Conservation (phyloP, 2,329 filamentous ascomycete species). For the Plectosphaerella cucumerina region DNA sequence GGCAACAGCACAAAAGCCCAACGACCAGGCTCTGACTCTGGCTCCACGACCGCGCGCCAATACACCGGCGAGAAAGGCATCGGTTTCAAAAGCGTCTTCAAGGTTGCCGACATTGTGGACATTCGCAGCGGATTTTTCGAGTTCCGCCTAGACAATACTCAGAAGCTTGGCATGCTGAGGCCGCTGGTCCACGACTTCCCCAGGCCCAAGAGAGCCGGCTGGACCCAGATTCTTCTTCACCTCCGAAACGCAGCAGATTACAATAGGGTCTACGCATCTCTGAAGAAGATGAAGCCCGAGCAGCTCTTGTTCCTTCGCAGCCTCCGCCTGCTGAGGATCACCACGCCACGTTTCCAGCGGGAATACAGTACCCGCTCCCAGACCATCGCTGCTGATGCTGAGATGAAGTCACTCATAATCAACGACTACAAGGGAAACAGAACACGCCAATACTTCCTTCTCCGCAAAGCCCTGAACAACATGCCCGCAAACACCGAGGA, state of each 20-base stretch:
- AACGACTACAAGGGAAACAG: slow-evolving; percentile 5
- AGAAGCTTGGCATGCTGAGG: slow-evolving; percentile 26
- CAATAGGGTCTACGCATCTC: slow-evolving; percentile 8
- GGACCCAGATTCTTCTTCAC: slow-evolving; percentile 4
- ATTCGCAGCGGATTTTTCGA: slow-evolving; percentile 22
- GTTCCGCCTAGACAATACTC: slow-evolving; percentile 23
- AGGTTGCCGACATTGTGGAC: slow-evolving; percentile 22
- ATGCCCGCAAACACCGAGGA: slow-evolving; percentile 6
- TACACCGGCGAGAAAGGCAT: slow-evolving; percentile 33
- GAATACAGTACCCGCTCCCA: background rate
- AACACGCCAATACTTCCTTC: background rate
- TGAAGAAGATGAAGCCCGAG: slow-evolving; percentile 16
- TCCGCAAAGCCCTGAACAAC: background rate
- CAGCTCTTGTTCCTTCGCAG: slow-evolving; percentile 22
- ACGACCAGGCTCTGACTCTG: background rate
- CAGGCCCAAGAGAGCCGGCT: background rate
- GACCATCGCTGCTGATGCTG: background rate
- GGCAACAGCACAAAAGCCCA: slow-evolving; percentile 26
- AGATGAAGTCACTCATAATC: background rate
- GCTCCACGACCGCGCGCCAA: slow-evolving; percentile 7
- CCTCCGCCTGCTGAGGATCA: slow-evolving; percentile 9
- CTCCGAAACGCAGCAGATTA: slow-evolving; percentile 1
- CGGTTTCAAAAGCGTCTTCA: slow-evolving; percentile 32
- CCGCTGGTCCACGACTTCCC: slow-evolving; percentile 15
- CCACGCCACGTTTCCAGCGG: background rate